phyloP scores from a whole-genome alignment of 1,139 yeast genomes.

The Suzukiozyma palmioleophila region DNA sequence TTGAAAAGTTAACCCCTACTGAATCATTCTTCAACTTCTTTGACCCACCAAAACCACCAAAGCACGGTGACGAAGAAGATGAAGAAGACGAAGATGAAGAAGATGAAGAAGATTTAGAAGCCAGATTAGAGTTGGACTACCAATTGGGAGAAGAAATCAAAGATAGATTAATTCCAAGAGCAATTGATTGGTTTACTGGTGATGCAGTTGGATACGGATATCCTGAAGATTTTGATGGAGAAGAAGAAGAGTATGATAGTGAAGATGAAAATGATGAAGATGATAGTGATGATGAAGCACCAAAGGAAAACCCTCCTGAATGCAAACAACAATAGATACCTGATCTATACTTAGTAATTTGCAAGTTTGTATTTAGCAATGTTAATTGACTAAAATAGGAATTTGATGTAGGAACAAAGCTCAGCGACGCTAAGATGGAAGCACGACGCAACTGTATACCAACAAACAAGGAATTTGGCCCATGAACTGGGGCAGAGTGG shows the following conservation, averaged over 20 bases:
- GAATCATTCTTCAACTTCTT: slow-evolving; percentile 95
- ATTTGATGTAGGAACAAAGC: too few relatives aligned
- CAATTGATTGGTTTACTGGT: slow-evolving; percentile 97
- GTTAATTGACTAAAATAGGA: too few relatives aligned
- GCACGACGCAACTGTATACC: too few relatives aligned
- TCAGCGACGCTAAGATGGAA: too few relatives aligned
- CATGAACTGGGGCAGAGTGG: too few relatives aligned
- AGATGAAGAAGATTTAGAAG: slow-evolving; percentile 74
- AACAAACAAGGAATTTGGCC: too few relatives aligned
- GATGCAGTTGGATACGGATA: slow-evolving; percentile 71
- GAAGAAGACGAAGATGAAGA: slow-evolving; percentile 47
- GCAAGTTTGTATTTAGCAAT: too few relatives aligned
- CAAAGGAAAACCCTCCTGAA: slow-evolving; percentile 71
- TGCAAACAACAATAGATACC: slow-evolving; percentile 63
- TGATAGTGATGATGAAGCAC: slow-evolving; percentile 33
- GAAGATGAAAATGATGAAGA: slow-evolving; percentile 41
- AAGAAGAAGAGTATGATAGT: slow-evolving; percentile 47
- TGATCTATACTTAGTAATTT: too few relatives aligned
- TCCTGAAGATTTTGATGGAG: slow-evolving; percentile 41
- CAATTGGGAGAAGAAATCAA: slow-evolving; percentile 95
- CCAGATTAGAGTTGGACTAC: slow-evolving; percentile 85
- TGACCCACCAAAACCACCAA: slow-evolving; percentile 84
- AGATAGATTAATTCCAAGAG: slow-evolving; percentile 92
- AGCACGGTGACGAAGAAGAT: slow-evolving; percentile 39
- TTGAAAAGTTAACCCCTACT: slow-evolving; percentile 88